Conservation (phyloP, 2,329 filamentous ascomycete genomes). For the Proliferodiscus dingleyae region DNA sequence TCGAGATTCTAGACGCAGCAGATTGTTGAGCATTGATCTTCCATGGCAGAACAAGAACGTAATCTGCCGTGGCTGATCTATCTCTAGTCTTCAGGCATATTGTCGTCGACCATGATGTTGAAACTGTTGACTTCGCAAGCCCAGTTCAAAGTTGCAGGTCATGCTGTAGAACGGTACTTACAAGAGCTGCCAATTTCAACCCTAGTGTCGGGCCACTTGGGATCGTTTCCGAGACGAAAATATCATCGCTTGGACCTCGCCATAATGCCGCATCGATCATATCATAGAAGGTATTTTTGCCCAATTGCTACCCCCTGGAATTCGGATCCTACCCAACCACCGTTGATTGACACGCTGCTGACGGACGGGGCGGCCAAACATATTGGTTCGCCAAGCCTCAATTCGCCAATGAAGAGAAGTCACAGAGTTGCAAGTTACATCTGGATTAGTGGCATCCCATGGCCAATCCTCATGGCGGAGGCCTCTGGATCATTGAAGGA, state of each 20-base stretch:
- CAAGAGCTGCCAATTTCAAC: not conserved
- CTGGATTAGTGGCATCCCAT: not conserved
- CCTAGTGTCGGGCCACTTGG: not conserved
- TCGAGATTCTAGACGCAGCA: too few relatives aligned
- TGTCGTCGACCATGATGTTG: not conserved
- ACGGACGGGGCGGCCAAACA: not conserved
- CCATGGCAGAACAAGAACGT: not conserved
- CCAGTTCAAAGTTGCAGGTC: not conserved
- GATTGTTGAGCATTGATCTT: not conserved
- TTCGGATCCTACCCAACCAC: slow-evolving; percentile 19
- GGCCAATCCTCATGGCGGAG: not conserved
- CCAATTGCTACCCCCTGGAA: slow-evolving; percentile 15
- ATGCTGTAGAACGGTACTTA: not conserved
- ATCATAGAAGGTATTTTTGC: slow-evolving; percentile 6
- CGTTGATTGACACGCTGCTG: slow-evolving; percentile 4
- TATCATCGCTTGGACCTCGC: slow-evolving; percentile 15
- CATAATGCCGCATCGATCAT: not conserved
- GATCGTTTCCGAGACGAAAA: slow-evolving; percentile 2
- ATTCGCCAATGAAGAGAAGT: not conserved
- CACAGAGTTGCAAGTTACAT: not conserved
- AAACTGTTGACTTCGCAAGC: not conserved
- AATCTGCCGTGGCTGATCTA: not conserved
- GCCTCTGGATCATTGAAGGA: not conserved
- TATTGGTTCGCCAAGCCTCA: not conserved
- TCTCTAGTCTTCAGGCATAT: too few relatives aligned